These are phyloP conservation scores for Umbelopsis sp. DNA, from an alignment of 192 early-diverging fungal genomes.

Conservation along the genomic window DNA sequence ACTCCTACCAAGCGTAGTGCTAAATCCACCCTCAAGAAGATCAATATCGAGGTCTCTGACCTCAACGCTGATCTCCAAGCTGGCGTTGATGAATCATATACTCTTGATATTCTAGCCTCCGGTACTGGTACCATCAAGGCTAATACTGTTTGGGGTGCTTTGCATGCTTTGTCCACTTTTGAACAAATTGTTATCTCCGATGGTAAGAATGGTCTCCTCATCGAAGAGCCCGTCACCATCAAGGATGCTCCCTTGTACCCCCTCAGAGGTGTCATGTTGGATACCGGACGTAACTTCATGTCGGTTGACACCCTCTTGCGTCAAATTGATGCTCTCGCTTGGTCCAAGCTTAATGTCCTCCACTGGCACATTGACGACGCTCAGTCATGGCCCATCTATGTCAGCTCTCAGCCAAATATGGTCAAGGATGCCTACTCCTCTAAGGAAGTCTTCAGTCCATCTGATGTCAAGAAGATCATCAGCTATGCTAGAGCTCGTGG, in stretches of 20 bases:
- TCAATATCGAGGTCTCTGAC: constrained; percentile 47
- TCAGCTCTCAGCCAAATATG: constrained; percentile 56
- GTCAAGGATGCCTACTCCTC: constrained; percentile 65
- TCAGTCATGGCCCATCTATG: constrained; percentile 65
- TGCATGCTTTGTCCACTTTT: constrained; percentile 68
- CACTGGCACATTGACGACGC: constrained; percentile 76
- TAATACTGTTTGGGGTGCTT: constrained; percentile 62
- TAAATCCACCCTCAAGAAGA: constrained; percentile 25
- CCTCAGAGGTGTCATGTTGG: constrained; percentile 65
- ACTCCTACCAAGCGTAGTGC: constrained; percentile 3
- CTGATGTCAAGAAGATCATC: constrained; percentile 65
- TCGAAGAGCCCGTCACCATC: constrained; percentile 57
- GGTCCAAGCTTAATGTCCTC: constrained; percentile 73
- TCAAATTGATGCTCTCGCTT: constrained; percentile 70
- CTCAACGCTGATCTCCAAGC: constrained; percentile 51
- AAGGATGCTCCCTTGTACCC: constrained; percentile 55
- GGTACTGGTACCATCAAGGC: constrained; percentile 55
- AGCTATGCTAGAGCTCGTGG: constrained; percentile 67
- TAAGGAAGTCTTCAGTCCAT: constrained; percentile 64
- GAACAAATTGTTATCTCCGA: constrained; percentile 60
- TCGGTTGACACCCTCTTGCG: constrained; percentile 54
- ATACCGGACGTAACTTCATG: constrained; percentile 68
- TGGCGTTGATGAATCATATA: constrained; percentile 68
- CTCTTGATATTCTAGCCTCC: constrained; percentile 46
- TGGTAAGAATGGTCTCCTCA: constrained; percentile 40